Percentiles rank a stretch among this genome's conserved stretches.
These are phyloP conservation scores for Ascomycota sp. DNA, from an alignment of 2,329 filamentous ascomycete genomes.

Conservation along the genomic window DNA sequence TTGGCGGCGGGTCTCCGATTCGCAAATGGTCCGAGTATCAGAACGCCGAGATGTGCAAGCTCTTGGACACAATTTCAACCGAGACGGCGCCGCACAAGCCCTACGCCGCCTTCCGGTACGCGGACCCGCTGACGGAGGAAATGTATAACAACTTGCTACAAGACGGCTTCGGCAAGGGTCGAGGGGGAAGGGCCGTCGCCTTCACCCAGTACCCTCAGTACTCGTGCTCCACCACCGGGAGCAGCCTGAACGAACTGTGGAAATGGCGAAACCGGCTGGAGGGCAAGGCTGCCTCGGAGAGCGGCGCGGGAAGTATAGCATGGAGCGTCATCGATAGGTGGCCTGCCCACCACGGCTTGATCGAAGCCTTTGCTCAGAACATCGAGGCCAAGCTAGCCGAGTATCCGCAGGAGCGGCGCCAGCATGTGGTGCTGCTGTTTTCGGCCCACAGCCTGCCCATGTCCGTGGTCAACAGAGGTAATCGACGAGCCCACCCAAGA, in stretches of 20 bases:
- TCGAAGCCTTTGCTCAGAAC: constrained; percentile 82
- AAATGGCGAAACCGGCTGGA: constrained; percentile 85
- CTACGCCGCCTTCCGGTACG: constrained; percentile 94
- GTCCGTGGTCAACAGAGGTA: constrained; percentile 85
- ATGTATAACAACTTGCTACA: constrained; percentile 69
- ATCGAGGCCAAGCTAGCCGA: constrained; percentile 69
- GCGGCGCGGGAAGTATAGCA: constrained; percentile 48
- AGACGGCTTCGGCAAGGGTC: constrained; percentile 79
- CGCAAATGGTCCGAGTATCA: constrained; percentile 96
- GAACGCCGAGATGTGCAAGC: constrained; percentile 87
- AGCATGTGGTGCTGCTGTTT: constrained; percentile 72
- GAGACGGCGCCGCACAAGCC: constrained; percentile 93
- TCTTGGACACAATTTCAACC: constrained; percentile 75
- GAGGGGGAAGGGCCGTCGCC: constrained; percentile 80
- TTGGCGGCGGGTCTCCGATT: constrained; percentile 94
- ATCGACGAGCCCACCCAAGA: neutral
- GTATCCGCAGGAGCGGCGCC: constrained; percentile 64
- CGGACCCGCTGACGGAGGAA: constrained; percentile 78
- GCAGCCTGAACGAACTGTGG: constrained; percentile 92
- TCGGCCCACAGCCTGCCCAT: constrained; percentile 93
- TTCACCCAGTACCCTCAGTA: constrained; percentile 99
- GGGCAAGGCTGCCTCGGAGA: constrained; percentile 41
- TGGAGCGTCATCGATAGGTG: constrained; percentile 98
- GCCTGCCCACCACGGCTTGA: constrained; percentile 76
- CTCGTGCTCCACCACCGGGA: constrained; percentile 91